Conservation (phyloP, 305 asterid genomes). For the Vinca major region DNA sequence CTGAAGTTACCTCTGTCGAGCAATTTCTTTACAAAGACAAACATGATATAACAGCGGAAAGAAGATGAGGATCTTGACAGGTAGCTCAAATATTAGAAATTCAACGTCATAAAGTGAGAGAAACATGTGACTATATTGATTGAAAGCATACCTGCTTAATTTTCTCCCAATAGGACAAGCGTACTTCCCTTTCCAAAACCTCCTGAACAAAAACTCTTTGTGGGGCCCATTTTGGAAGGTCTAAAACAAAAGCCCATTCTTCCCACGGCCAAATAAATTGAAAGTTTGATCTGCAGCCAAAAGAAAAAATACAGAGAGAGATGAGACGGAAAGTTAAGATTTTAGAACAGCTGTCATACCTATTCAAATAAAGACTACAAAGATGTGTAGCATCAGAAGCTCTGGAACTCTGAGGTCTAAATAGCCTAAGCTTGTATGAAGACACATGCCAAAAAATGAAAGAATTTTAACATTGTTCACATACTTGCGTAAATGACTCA, state of each 20-base stretch:
- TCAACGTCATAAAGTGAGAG: neutral
- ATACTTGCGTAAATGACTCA: neutral
- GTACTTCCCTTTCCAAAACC: constrained; percentile 97
- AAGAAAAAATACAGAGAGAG: constrained; percentile 3
- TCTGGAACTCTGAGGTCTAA: neutral
- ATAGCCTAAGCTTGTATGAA: neutral
- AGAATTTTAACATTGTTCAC: neutral
- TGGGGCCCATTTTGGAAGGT: constrained; percentile 99
- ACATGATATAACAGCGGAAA: neutral
- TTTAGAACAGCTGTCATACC: too few relatives aligned
- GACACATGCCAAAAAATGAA: neutral
- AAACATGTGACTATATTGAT: neutral
- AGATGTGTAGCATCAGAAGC: neutral
- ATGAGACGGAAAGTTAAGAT: too few relatives aligned
- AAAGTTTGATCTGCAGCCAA: constrained; percentile 75
- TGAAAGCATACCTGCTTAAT: constrained; percentile 68
- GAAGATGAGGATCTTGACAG: neutral
- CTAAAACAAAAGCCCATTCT: constrained; percentile 91
- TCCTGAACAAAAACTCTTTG: constrained; percentile 95
- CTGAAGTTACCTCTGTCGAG: neutral
- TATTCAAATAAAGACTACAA: neutral
- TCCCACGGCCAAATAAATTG: constrained; percentile 99
- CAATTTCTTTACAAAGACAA: neutral
- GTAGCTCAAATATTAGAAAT: neutral
- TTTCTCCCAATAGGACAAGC: constrained; percentile 94